Evolutionary conservation across 1,284 basidiomycete species (phyloP).

Genomic region (Pyrrhoderma noxium): DNA sequence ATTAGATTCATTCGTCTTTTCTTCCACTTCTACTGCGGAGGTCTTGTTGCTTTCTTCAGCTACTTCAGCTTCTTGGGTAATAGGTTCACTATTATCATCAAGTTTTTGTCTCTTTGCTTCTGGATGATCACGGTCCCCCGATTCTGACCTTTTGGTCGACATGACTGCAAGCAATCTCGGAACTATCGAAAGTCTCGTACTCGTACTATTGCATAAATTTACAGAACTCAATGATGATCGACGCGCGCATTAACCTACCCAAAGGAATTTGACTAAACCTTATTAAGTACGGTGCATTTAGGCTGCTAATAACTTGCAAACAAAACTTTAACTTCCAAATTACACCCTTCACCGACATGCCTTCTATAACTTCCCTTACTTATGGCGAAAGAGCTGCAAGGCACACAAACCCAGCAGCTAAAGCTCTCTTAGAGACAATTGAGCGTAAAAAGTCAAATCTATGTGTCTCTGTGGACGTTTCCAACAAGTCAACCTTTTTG

Average conservation of each 20-base stretch:
- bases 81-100: too few relatives aligned
- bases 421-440: slow-evolving; percentile 74
- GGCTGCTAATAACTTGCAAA: too few relatives aligned
- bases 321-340: too few relatives aligned
- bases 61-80: background rate
- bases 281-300: too few relatives aligned
- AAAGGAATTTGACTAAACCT: too few relatives aligned
- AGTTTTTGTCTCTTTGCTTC: slow-evolving; percentile 12
- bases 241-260: too few relatives aligned
- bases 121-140: background rate
- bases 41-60: background rate
- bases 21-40: background rate
- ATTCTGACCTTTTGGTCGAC: background rate
- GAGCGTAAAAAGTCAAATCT: slow-evolving; percentile 88
- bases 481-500: slow-evolving; percentile 73
- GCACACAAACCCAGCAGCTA: slow-evolving; percentile 71
- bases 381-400: slow-evolving; percentile 60
- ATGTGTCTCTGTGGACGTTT: slow-evolving; percentile 94
- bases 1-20: background rate
- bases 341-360: slow-evolving; percentile 33
- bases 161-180: background rate
- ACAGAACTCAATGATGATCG: too few relatives aligned
- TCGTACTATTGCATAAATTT: too few relatives aligned
- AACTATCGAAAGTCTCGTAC: too few relatives aligned
- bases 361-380: slow-evolving; percentile 36